phyloP scores from a whole-genome alignment of 176 grass and related monocot species.

The Phoenix dactylifera region DNA sequence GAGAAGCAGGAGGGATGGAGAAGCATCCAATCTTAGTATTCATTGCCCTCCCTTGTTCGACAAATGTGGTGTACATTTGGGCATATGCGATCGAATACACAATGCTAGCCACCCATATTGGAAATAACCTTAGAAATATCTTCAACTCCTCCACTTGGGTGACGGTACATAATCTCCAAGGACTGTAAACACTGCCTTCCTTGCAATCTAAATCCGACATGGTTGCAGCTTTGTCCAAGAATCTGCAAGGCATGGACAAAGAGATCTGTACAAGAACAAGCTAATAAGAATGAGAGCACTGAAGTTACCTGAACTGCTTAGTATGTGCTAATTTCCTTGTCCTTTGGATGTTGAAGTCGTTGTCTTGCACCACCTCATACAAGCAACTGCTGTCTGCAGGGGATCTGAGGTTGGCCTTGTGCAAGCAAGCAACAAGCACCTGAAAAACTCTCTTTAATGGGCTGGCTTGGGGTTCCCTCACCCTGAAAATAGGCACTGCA shows the following conservation, averaged over 20 bases:
- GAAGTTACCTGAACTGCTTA: conserved; percentile 30
- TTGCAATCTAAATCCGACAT: conserved; percentile 34
- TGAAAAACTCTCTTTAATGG: conserved; percentile 50
- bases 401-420: conserved; percentile 17
- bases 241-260: conserved; percentile 9
- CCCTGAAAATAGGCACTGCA: conserved; percentile 43
- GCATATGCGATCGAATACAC: conserved; percentile 40
- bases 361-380: conserved; percentile 38
- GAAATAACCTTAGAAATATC: conserved; percentile 45
- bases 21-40: conserved; percentile 37
- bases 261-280: too few relatives aligned
- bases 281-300: too few relatives aligned
- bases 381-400: conserved; percentile 28
- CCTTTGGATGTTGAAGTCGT: conserved; percentile 22
- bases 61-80: conserved; percentile 73
- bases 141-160: conserved; percentile 89
- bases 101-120: conserved; percentile 55
- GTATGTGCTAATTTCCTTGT: conserved; percentile 38
- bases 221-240: conserved; percentile 63
- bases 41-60: conserved; percentile 68
- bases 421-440: conserved; percentile 41
- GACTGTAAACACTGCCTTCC: conserved; percentile 19
- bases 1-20: conserved; percentile 42
- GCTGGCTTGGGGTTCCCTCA: conserved; percentile 41
- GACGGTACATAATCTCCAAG: conserved; percentile 53